Evolutionary conservation across 2,329 filamentous ascomycete species (phyloP), one percentile per base, ranked within the genome.

Genomic region (Ceratocystis destructans): DNA sequence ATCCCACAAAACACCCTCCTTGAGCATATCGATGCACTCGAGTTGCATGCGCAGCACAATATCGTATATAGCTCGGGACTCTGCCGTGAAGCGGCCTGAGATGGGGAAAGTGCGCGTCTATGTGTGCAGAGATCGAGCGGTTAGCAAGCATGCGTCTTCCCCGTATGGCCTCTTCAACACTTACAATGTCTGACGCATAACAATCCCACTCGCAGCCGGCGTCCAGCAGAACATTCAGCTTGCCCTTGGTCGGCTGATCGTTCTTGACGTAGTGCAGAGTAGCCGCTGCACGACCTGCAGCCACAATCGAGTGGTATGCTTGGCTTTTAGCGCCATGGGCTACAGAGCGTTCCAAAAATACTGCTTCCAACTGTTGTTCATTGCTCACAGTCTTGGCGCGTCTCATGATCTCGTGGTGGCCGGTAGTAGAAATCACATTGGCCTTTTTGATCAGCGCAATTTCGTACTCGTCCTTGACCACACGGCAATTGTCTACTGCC

Each of bases 231-330:
- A 96, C 76, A 71, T 95, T 87, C 65, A 89, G 83, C 76, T 93
- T 91, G 55, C 84, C 84, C 0, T 77, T 76, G 45, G 93, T 77
- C 0, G 85, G 80, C 72, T 87, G 81, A 69, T 91, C 80, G 74
- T 96, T 96, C 72, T 87, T 83, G 28, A 90, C 84, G 71, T 96
- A 96, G 77, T 96, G 93, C 44, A 96, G 81, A 1, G 90, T 94
- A 4, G 91, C 89, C 0, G 88, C 92, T 17, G 89, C 87, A 4
- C 85, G 82, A 10, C 93, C 93, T 44, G 84, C 83, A 0, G 90
- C 93, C 20, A 94, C 85, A 72, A 97, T 96, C 68, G 87, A 87
- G 70, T 88, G 84, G 76, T 97, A 97, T 0, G 93, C 87, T 79
- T 95, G 90, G 71, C 94, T 85, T 73, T 86, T 87, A 64, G 88